These are phyloP conservation scores for Phylloporus rhodoxanthus DNA, from an alignment of 768 basidiomycete genomes.

Conservation along the genomic window DNA sequence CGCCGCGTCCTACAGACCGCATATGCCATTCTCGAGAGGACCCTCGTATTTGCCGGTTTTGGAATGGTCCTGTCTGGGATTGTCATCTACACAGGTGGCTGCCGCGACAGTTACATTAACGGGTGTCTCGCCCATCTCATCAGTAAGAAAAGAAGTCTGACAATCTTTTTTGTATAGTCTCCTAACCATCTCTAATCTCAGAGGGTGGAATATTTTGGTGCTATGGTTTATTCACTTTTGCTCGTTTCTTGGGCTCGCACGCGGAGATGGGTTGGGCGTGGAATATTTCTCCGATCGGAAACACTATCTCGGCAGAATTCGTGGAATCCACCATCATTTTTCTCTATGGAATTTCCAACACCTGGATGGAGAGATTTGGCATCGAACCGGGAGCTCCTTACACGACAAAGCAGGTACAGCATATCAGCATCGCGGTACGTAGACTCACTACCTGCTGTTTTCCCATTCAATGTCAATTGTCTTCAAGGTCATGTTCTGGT, in stretches of 20 bases:
- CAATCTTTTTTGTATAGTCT: neutral
- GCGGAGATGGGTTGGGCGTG: constrained; percentile 91
- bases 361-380: constrained; percentile 97
- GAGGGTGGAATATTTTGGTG: constrained; percentile 92
- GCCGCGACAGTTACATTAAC: constrained; percentile 71
- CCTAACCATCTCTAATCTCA: constrained; percentile 23
- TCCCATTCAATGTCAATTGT: neutral
- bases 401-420: constrained; percentile 88
- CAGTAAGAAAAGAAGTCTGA: constrained; percentile 47
- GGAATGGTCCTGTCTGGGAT: constrained; percentile 63
- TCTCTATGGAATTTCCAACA: constrained; percentile 83
- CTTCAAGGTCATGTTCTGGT: constrained; percentile 83
- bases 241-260: constrained; percentile 90
- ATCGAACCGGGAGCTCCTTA: constrained; percentile 74
- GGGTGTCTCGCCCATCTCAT: constrained; percentile 88
- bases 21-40: constrained; percentile 55
- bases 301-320: constrained; percentile 62
- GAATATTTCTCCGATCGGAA: constrained; percentile 61
- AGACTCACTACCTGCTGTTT: neutral
- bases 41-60: constrained; percentile 67
- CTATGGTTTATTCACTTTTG: constrained; percentile 84
- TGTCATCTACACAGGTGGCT: constrained; percentile 81
- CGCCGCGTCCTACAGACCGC: constrained; percentile 40
- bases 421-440: constrained; percentile 84
- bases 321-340: constrained; percentile 80